Conservation (phyloP, 257 asterid genomes). For the Forsythia suspensa region DNA sequence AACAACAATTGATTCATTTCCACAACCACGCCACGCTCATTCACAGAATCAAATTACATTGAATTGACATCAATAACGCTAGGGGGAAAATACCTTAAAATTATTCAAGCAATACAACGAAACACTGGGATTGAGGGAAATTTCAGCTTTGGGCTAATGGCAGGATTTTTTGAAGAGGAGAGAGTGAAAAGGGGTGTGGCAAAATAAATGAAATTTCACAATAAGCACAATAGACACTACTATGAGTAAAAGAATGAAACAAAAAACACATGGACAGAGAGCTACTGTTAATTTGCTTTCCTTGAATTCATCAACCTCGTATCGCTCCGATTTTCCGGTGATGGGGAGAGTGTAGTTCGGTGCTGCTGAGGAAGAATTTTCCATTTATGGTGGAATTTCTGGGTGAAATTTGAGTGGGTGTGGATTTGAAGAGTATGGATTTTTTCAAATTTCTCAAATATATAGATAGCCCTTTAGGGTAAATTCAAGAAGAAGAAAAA, state of each 20-base stretch:
- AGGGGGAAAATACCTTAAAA: slow-evolving; percentile 26
- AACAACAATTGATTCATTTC: slow-evolving; percentile 16
- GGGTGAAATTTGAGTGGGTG: slow-evolving; percentile 10
- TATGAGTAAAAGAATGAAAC: slow-evolving; percentile 53
- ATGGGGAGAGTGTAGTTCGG: slow-evolving; percentile 28
- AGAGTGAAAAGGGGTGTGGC: slow-evolving; percentile 84
- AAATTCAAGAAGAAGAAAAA: background rate
- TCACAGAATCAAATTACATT: slow-evolving; percentile 36
- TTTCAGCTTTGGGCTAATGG: slow-evolving; percentile 27
- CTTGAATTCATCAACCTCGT: slow-evolving; percentile 47
- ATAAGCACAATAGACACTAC: slow-evolving; percentile 52
- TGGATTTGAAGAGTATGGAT: slow-evolving; percentile 13
- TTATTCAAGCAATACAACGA: slow-evolving; percentile 6
- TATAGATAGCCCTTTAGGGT: slow-evolving; percentile 33
- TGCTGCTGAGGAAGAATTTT: slow-evolving; percentile 38
- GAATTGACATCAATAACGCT: slow-evolving; percentile 1
- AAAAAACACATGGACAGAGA: slow-evolving; percentile 82
- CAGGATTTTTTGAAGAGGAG: slow-evolving; percentile 67
- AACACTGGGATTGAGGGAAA: slow-evolving; percentile 5
- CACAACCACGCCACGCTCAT: slow-evolving; percentile 32
- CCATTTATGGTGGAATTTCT: slow-evolving; percentile 36
- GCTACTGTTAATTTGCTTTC: slow-evolving; percentile 66
- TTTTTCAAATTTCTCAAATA: slow-evolving; percentile 28
- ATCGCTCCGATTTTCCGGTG: slow-evolving; percentile 30
- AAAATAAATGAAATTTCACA: slow-evolving; percentile 73